A percentile compares a stretch with the other conserved stretches of the same genome.
phyloP scores from a whole-genome alignment of 202 grass and related monocot species.

The Carex arenaria region DNA sequence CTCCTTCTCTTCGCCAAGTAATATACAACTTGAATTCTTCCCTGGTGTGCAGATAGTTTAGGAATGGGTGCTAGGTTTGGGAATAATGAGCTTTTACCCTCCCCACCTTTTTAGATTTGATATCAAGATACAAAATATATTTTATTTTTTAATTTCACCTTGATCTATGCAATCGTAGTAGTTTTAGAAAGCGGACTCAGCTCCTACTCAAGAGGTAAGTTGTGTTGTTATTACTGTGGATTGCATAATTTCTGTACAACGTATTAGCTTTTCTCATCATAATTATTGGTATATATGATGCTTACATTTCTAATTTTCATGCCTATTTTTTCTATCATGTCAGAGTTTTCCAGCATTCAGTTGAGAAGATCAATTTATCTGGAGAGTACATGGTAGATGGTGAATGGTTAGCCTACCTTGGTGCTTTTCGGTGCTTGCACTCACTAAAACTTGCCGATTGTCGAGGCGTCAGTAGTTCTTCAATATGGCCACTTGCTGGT shows the following conservation, averaged over 20 bases:
- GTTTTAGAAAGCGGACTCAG: not conserved
- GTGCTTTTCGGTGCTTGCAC: constrained; percentile 49
- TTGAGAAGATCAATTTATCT: constrained; percentile 65
- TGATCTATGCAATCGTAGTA: not conserved
- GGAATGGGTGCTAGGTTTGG: not conserved
- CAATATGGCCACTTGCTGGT: constrained; percentile 70
- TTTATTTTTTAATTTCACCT: not conserved
- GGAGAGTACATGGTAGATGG: constrained; percentile 41
- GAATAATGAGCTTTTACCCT: not conserved
- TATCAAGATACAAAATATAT: not conserved
- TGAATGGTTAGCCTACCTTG: constrained; percentile 85
- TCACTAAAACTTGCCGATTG: constrained; percentile 64
- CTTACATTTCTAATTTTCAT: not conserved
- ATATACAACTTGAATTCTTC: not conserved
- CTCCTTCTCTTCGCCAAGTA: not conserved
- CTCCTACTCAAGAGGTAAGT: not conserved
- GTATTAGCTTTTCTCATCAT: not conserved
- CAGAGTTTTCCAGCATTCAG: constrained; percentile 63
- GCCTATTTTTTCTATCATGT: not conserved
- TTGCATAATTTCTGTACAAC: not conserved
- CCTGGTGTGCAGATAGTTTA: not conserved
- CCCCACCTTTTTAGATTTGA: not conserved
- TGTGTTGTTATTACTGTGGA: not conserved
- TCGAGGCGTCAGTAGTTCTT: constrained; percentile 51
- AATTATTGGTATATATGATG: not conserved